Base-by-base conservation (phyloP, 768 basidiomycete species). In the Boletus sp. region DNA sequence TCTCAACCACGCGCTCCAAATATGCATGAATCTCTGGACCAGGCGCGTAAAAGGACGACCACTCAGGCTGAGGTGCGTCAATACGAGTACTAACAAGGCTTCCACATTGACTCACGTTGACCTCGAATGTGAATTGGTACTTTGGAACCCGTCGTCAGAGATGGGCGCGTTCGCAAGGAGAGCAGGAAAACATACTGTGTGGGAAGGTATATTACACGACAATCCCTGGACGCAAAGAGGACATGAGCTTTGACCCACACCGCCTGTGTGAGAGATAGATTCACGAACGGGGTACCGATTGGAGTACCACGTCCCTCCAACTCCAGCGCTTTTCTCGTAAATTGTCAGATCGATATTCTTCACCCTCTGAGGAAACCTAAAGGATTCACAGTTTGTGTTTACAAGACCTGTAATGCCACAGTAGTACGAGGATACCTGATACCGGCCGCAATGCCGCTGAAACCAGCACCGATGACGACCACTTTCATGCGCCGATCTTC, bases 231-330 rank as follows among this genome's bases (percentile, higher is more conserved):
- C 19, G 5, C 23, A 39, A 14, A 15, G 21, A 34, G 7, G 34
- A 8, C 8, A 17, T 51, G 38, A 51, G 54, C 7, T 19, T 27
- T n/a, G 10, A 21, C 34, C 17, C 21, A 7, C 8, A 40, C 21
- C n/a, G 9, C 6, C 7, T 19, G 15, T 15, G 8, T 13, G 4
- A 42, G 33, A 35, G 17, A 47, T 9, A 19, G 14, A 50, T 41
- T 62, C 45, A 80, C 55, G 54, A 57, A 57, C 80, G 5, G 82
- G 81, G 62, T 83, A 84, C 52, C 65, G 74, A 54, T 83, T 84
- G 10, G 70, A 67, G 58, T 72, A 79, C 85, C 85, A 87, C 3
- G 83, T 79, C 2, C 85, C 85, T 10, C 84, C 85, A 23, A 87
- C 72, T 2, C 77, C 79, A n/a, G 74, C 68, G 47, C 78, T 76